Evolutionary conservation across 2,329 filamentous ascomycete species (phyloP), one percentile per base, ranked within the genome.

Genomic region (Clonostachys rosea): DNA sequence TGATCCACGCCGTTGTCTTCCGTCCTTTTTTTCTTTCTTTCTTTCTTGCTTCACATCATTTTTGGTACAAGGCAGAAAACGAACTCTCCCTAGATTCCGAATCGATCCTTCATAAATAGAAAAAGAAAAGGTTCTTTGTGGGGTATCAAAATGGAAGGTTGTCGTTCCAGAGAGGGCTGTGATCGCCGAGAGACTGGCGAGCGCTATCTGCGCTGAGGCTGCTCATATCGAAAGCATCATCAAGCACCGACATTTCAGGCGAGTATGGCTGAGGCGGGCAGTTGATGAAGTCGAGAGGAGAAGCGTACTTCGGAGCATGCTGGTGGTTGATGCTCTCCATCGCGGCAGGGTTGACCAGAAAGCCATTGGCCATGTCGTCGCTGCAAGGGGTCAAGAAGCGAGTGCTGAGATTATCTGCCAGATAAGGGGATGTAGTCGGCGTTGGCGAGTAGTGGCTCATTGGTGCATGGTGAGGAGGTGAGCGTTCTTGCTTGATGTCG

Each of bases 351-450:
- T 60, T 57, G 17, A 63, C 52, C 9, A 54, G 52, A n/a, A 34
- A 43, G 30, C 36, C 20, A 18, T 34, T 20, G 2, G 56, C 36
- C 61, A 65, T 63, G 53, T 79, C 76, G 47, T 81, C 78, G 60
- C 76, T 79, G 60, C 70, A 75, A 2, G 78, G 78, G 0, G 78
- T 81, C 49, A 79, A 69, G 30, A 79, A 69, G 12, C 73, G 64
- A 48, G 63, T 54, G 14, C 61, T 61, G 36, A 67, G 63, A 44
- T 68, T 65, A 49, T 69, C 62, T 48, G 60, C 50, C 46, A 64
- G 49, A 60, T 66, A 67, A 18, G 64, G 65, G 6, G 66, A 67
- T 34, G 57, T 50, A 41, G 63, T 67, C 17, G 69, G 69, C 1
- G 65, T 62, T 10, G 68, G 63, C 13, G 62, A 66, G 51, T 64